Evolutionary conservation across 2,329 filamentous ascomycete species (phyloP).

Genomic region (Talaromyces sp.): DNA sequence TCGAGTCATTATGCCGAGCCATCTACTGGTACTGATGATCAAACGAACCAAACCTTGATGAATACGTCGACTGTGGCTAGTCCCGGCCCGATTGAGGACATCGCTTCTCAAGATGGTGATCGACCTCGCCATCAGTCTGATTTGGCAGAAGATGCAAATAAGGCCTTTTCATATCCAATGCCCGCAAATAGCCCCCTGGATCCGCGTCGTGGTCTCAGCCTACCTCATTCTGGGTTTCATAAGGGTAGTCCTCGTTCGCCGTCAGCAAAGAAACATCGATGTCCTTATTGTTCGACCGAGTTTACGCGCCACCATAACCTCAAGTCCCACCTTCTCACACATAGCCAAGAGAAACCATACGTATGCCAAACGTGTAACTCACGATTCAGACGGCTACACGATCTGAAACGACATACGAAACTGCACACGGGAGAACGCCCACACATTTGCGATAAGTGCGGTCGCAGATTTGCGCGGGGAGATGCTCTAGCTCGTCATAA

Average conservation of each 20-base stretch:
- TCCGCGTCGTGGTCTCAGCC: constrained; percentile 58
- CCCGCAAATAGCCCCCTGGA: constrained; percentile 53
- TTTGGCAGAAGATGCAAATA: constrained; percentile 41
- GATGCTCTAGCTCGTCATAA: constrained; percentile 93
- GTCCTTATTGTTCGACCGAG: constrained; percentile 92
- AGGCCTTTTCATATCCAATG: constrained; percentile 64
- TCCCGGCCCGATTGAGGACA: constrained; percentile 48
- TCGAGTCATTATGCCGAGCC: constrained; percentile 49
- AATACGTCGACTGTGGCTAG: constrained; percentile 51
- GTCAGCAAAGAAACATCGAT: constrained; percentile 87
- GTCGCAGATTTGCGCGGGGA: constrained; percentile 89
- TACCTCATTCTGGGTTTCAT: constrained; percentile 56
- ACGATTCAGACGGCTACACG: constrained; percentile 87
- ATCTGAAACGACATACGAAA: constrained; percentile 94
- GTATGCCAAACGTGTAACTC: constrained; percentile 90
- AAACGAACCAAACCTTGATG: constrained; percentile 48
- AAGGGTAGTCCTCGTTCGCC: constrained; percentile 65
- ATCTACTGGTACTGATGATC: constrained; percentile 52
- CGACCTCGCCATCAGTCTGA: constrained; percentile 39
- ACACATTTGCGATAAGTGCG: constrained; percentile 91
- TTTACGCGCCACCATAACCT: constrained; percentile 97
- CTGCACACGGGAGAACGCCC: constrained; percentile 94
- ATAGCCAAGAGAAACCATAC: constrained; percentile 98
- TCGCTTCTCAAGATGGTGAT: constrained; percentile 43
- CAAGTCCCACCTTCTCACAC: constrained; percentile 94